Conservation (phyloP, 1,284 basidiomycete genomes). For the Ustilago crameri region DNA sequence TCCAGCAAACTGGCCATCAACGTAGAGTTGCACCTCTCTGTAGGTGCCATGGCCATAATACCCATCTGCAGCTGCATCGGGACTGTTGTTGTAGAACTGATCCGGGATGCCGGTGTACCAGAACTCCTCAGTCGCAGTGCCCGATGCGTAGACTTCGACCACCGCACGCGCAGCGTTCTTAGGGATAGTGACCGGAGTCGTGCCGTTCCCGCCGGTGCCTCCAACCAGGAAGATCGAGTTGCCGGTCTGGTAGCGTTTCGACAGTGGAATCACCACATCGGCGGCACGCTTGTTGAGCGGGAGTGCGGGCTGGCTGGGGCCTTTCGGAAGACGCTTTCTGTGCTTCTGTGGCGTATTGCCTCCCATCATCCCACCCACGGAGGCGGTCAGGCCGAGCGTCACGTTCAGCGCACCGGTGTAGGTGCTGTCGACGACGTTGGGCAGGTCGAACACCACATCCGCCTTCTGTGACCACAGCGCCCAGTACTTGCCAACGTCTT, state of each 20-base stretch:
- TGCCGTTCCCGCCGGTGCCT: constrained; percentile 26
- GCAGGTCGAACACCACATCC: constrained; percentile 50
- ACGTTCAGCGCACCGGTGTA: constrained; percentile 52
- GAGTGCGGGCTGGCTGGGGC: not conserved
- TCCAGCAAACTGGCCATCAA: constrained; percentile 80
- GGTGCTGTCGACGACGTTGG: constrained; percentile 53
- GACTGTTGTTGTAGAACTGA: constrained; percentile 73
- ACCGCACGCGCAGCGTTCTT: constrained; percentile 38
- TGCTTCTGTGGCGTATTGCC: not conserved
- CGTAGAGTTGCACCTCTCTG: constrained; percentile 80
- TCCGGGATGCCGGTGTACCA: constrained; percentile 80
- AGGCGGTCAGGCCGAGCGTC: constrained; percentile 33
- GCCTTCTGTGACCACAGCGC: constrained; percentile 27
- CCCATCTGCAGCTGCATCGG: constrained; percentile 72
- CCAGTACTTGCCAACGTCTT: constrained; percentile 52
- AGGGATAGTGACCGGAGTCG: constrained; percentile 31
- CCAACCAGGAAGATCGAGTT: constrained; percentile 43
- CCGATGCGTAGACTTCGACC: constrained; percentile 52
- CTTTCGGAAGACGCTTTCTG: not conserved
- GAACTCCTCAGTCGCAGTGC: constrained; percentile 42
- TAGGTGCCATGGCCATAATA: constrained; percentile 72
- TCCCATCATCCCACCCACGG: constrained; percentile 5
- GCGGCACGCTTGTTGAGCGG: constrained; percentile 22
- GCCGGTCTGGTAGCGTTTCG: constrained; percentile 18
- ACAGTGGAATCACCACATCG: constrained; percentile 44